These are phyloP conservation scores for Cutaneotrichosporon cyanovorans DNA, from an alignment of 1,284 basidiomycete genomes.

Conservation along the genomic window DNA sequence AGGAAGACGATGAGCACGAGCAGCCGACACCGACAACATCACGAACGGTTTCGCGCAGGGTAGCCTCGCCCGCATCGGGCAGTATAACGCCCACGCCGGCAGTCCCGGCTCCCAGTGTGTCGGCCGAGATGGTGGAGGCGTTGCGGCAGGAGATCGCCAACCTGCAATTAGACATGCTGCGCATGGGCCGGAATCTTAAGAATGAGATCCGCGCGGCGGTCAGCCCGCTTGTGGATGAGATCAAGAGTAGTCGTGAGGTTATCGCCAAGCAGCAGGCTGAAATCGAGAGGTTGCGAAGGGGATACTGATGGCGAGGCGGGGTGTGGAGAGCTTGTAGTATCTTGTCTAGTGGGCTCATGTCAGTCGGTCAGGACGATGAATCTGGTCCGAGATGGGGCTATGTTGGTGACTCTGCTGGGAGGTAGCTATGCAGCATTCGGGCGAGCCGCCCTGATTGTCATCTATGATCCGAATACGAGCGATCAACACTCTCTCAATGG, in stretches of 20 bases:
- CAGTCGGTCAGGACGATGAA: no score
- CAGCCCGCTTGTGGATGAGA: conserved; percentile 21
- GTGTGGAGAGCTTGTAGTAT: no score
- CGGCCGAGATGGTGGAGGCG: conserved; percentile 12
- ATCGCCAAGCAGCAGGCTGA: conserved; percentile 29
- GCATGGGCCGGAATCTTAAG: conserved; percentile 27
- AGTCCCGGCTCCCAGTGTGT: background rate
- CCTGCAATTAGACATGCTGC: conserved; percentile 32
- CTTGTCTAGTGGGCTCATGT: no score
- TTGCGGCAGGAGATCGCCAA: conserved; percentile 24
- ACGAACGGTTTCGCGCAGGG: background rate
- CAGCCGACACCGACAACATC: background rate
- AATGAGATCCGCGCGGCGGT: conserved; percentile 28
- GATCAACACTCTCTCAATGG: no score
- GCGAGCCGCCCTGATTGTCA: no score
- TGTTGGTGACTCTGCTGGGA: no score
- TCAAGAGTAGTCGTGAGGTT: conserved; percentile 19
- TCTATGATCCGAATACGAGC: no score
- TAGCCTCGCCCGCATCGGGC: conserved; percentile 7
- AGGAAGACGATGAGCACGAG: background rate
- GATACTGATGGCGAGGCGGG: conserved; percentile 9
- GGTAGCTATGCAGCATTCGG: no score
- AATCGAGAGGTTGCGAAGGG: conserved; percentile 28
- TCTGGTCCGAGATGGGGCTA: no score
- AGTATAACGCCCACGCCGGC: background rate